Percentiles rank a stretch among this genome's conserved stretches.
Conservation (phyloP, 331 rosid species). For the Quercus phellos region DNA sequence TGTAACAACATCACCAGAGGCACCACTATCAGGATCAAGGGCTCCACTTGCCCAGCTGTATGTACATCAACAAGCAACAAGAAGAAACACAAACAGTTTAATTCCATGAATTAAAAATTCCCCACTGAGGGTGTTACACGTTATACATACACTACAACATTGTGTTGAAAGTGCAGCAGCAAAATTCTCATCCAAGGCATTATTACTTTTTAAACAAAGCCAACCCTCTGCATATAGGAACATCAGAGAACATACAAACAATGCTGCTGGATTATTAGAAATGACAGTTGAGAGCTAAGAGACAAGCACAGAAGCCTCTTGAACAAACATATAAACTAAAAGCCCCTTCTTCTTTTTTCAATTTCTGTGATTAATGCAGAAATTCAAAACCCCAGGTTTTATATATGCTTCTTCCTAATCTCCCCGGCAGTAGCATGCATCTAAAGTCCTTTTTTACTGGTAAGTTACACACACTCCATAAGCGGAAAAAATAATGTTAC, state of each 20-base stretch:
- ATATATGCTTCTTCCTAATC: not conserved
- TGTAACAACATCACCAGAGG: conserved; percentile 54
- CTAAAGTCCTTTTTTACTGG: not conserved
- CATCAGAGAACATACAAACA: not conserved
- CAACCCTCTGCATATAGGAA: not conserved
- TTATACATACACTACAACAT: not conserved
- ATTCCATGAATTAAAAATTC: not conserved
- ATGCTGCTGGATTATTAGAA: not conserved
- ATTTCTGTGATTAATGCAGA: not conserved
- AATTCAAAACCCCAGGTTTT: not conserved
- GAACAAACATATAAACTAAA: not conserved
- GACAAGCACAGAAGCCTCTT: not conserved
- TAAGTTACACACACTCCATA: too few species aligned
- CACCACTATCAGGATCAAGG: conserved; percentile 57
- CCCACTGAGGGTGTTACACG: not conserved
- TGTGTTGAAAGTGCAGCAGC: not conserved
- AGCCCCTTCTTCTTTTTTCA: not conserved
- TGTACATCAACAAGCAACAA: not conserved
- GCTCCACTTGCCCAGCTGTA: conserved; percentile 64
- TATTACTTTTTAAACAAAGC: not conserved
- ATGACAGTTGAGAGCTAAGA: not conserved
- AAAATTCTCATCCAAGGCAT: not conserved
- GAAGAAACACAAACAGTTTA: not conserved
- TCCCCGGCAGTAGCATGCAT: not conserved
- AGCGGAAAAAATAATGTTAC: too few species aligned